phyloP scores from a whole-genome alignment of 2,329 filamentous ascomycete species.

The Tolypocladium sp. region DNA sequence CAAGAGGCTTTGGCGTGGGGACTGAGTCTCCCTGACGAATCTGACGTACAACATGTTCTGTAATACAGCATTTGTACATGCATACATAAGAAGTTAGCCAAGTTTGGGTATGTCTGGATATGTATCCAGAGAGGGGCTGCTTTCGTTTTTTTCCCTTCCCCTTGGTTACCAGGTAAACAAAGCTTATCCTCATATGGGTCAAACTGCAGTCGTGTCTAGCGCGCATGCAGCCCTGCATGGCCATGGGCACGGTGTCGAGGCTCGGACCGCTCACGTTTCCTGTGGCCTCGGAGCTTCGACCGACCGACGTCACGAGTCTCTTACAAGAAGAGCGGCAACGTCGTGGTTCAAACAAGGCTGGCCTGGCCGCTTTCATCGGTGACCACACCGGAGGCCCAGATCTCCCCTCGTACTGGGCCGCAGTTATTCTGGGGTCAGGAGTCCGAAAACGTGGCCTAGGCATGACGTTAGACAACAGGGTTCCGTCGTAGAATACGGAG shows the following conservation, averaged over 20 bases:
- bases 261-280: neutral
- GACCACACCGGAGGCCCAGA: neutral
- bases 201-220: neutral
- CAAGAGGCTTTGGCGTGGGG: conserved; percentile 1
- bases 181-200: conserved; percentile 1
- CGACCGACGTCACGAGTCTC: neutral
- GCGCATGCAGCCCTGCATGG: neutral
- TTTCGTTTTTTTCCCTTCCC: neutral
- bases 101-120: too few relatives aligned
- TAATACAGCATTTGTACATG: neutral
- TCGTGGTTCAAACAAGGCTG: neutral
- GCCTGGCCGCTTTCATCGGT: neutral
- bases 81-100: neutral
- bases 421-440: neutral
- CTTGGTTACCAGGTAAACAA: conserved; percentile 2
- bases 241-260: neutral
- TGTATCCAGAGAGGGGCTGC: neutral
- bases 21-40: conserved; percentile 1
- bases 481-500: neutral
- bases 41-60: neutral
- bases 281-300: neutral
- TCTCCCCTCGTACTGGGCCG: neutral
- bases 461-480: conserved; percentile 4
- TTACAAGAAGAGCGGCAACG: neutral
- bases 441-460: neutral